These are phyloP conservation scores for Lactarius quietus DNA, from an alignment of 768 basidiomycete species.

Conservation along the genomic window DNA sequence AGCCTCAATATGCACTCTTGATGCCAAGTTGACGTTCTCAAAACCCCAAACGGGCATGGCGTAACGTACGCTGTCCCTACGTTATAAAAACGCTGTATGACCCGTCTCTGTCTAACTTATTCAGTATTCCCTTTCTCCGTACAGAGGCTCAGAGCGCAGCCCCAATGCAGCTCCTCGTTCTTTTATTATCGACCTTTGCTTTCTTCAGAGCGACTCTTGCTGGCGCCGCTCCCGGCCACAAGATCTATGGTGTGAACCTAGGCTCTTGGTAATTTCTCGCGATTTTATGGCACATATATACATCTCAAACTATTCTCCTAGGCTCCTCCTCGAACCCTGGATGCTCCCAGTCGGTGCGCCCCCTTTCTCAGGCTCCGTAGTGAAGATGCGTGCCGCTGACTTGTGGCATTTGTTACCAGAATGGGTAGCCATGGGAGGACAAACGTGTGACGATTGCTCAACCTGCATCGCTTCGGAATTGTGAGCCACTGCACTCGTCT, in stretches of 20 bases:
- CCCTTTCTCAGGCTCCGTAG: not conserved
- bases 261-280: conserved; percentile 50
- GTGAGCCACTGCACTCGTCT: conserved; percentile 58
- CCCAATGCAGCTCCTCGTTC: conserved; percentile 11
- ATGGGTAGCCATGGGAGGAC: conserved; percentile 73
- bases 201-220: not conserved
- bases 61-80: too few relatives aligned
- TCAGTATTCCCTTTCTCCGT: too few relatives aligned
- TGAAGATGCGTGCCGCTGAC: not conserved
- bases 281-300: not conserved
- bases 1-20: too few relatives aligned
- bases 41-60: too few relatives aligned
- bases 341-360: conserved; percentile 64
- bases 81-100: too few relatives aligned
- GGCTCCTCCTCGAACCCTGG: conserved; percentile 77
- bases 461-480: conserved; percentile 66
- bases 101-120: too few relatives aligned
- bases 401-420: conserved; percentile 35
- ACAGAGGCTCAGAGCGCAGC: not conserved
- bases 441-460: conserved; percentile 55
- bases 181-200: not conserved
- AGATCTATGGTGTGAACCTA: conserved; percentile 70
- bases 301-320: conserved; percentile 29
- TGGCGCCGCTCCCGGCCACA: conserved; percentile 32
- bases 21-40: too few relatives aligned